Evolutionary conservation across 1,139 yeast genomes (phyloP).

Genomic region (Zygoascus hellenicus): DNA sequence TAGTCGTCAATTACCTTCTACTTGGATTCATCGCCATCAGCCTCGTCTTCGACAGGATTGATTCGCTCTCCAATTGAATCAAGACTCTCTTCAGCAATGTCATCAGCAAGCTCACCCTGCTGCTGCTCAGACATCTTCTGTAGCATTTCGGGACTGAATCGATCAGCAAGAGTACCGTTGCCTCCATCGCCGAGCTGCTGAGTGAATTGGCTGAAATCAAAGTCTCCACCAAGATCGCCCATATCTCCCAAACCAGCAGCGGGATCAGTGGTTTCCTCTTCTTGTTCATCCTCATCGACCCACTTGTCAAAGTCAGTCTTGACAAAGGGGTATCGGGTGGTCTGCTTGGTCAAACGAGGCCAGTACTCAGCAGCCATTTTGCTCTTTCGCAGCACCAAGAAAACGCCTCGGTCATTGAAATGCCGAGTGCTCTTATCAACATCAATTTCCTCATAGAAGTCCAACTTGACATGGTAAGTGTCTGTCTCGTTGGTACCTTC

Average conservation of each 20-base stretch:
- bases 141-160: conserved; percentile 8
- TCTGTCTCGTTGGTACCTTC: conserved; percentile 39
- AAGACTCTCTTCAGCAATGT: conserved; percentile 26
- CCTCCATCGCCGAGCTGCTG: conserved; percentile 31
- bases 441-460: conserved; percentile 68
- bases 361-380: conserved; percentile 67
- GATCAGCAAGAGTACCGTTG: conserved; percentile 27
- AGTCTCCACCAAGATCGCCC: conserved; percentile 32
- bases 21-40: conserved; percentile 1
- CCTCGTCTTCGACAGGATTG: conserved; percentile 18
- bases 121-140: conserved; percentile 8
- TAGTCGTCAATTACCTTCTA: neutral
- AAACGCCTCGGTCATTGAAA: conserved; percentile 68
- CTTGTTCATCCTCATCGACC: conserved; percentile 95
- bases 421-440: conserved; percentile 55
- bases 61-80: conserved; percentile 14
- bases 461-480: conserved; percentile 54
- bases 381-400: conserved; percentile 67
- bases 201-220: conserved; percentile 28
- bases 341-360: conserved; percentile 84
- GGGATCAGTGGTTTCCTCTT: conserved; percentile 47
- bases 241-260: conserved; percentile 26
- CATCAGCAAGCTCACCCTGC: conserved; percentile 18
- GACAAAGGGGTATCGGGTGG: conserved; percentile 62
- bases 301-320: conserved; percentile 96